Evolutionary conservation across 129 eudicot genomes (phyloP).

Genomic region (Tagetes patula): DNA sequence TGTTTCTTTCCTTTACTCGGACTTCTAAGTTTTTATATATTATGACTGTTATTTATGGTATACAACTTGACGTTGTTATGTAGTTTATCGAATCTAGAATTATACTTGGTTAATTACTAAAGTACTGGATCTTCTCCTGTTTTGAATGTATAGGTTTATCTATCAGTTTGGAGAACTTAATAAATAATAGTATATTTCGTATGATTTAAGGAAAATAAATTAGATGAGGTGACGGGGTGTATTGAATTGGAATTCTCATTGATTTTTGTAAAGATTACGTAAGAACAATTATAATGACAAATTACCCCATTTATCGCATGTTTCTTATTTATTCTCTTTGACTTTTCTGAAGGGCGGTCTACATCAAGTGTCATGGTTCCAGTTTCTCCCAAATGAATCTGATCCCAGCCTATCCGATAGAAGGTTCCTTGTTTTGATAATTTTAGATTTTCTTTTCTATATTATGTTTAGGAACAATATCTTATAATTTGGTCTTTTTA

Average conservation of each 20-base stretch:
- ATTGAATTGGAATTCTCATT: slow-evolving; percentile 5
- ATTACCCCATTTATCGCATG: slow-evolving; percentile 10
- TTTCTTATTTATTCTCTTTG: slow-evolving; percentile 20
- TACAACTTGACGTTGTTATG: background rate
- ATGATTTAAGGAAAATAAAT: slow-evolving; percentile 12
- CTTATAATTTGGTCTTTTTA: slow-evolving; percentile 1
- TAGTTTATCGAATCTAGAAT: background rate
- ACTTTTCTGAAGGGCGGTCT: slow-evolving; percentile 79
- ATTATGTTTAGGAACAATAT: slow-evolving; percentile 6
- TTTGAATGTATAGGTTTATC: slow-evolving; percentile 3
- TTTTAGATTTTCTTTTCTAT: background rate
- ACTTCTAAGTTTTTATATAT: slow-evolving; percentile 5
- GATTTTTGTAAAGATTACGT: slow-evolving; percentile 1
- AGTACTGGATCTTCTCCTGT: slow-evolving; percentile 17
- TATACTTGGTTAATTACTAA: slow-evolving; percentile 11
- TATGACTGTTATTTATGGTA: background rate
- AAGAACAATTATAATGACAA: background rate
- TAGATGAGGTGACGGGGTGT: slow-evolving; percentile 16
- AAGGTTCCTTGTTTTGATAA: slow-evolving; percentile 47
- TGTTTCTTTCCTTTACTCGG: slow-evolving; percentile 31
- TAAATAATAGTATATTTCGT: background rate
- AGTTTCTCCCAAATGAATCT: slow-evolving; percentile 80
- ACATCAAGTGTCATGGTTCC: slow-evolving; percentile 97
- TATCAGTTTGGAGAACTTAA: background rate
- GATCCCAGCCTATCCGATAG: slow-evolving; percentile 64